Base-by-base conservation (phyloP, 1,139 yeast species). In the Geotrichum citri-aurantii region DNA sequence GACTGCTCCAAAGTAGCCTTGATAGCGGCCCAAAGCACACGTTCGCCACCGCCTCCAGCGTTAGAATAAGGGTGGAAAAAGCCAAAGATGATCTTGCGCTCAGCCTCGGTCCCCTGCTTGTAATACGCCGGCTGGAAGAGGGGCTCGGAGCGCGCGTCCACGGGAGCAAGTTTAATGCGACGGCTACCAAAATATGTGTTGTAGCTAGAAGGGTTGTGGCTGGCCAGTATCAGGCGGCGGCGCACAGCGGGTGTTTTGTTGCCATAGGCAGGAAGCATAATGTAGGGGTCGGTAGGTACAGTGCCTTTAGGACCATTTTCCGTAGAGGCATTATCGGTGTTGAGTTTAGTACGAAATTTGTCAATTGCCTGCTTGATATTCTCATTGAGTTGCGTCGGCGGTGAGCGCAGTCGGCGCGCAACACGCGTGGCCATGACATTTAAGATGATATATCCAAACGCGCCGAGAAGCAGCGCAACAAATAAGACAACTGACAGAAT, bases 1-100 rank as follows among this genome's bases (percentile, higher is more conserved):
- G 79, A 78, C 46, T 78, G 75, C 11, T 72, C 66, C 61, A 92
- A 75, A 0, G 97, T 88, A 27, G 86, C 80, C 64, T 82, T 79
- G 6, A 93, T 89, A 0, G 97, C 97, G 59, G 89, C 91, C 99
- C 99, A 95, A 52, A 95, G 77, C 0, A 95, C 99, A 56, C 95
- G 81, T 71, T 95, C 99, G 26, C 99, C 99, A 47, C 99, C 99
- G 21, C 99, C 99, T 47, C 96, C 97, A 52, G 96, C 95, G 70
- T 89, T 89, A 64, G 97, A 92, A 66, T 86, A 88, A 0, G 99
- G 99, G 73, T 95, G 99, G 77, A 93, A 91, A 69, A 88, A 92
- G 6, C 98, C 99, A 67, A 77, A 86, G 21, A 89, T 70, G 21
- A 77, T 64, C 55, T 70, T 75, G 50, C 86, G 51, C 8, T 73